Evolutionary conservation across 371 early-diverging fungal species (phyloP), one percentile per base, ranked within the genome.

Genomic region (Mucor ambiguus): DNA sequence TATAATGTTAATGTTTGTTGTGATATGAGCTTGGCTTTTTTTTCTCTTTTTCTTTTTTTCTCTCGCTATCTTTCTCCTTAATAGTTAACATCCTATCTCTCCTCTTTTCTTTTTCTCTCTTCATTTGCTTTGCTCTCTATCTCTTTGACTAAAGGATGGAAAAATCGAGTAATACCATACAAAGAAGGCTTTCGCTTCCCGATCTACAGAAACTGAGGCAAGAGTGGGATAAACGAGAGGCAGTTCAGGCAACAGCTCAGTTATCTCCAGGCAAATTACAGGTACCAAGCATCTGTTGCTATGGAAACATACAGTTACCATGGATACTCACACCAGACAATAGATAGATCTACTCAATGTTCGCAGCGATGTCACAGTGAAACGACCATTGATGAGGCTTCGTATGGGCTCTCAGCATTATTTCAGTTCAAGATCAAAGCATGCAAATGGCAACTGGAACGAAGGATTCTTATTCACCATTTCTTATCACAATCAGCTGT

Each of bases 301-400:
- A 38, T 26, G 49, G 33, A 33, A 14, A 48, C 20, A n/a, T 14
- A 5, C n/a, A 10, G 22, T 30, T 20, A 3, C 14, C 30, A 44
- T 20, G n/a, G 16, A 20, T 33, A 20, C 32, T 64, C 6, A 38
- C 46, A 10, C 1, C 11, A 55, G 5, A 22, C 28, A 11, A 12
- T 68, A 82, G 82, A 73, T 79, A 48, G 82, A 82, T 64, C 54
- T 82, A n/a, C 64, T 82, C 9, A 82, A 82, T 72, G 72, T 79
- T 44, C 73, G 76, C 28, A 73, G 76, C 43, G 78, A 79, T 61
- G 68, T 67, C 2, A 61, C 64, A 8, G 67, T 77, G 26, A 76
- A 64, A 59, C 58, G 80, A 11, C 82, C 82, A 0, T 24, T 73
- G 14, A 82, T 82, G 78, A 72, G 80, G 37, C 71, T 82, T 28